These are phyloP conservation scores for Talaromyces borbonicus DNA, from an alignment of 495 filamentous ascomycete species.

Conservation along the genomic window DNA sequence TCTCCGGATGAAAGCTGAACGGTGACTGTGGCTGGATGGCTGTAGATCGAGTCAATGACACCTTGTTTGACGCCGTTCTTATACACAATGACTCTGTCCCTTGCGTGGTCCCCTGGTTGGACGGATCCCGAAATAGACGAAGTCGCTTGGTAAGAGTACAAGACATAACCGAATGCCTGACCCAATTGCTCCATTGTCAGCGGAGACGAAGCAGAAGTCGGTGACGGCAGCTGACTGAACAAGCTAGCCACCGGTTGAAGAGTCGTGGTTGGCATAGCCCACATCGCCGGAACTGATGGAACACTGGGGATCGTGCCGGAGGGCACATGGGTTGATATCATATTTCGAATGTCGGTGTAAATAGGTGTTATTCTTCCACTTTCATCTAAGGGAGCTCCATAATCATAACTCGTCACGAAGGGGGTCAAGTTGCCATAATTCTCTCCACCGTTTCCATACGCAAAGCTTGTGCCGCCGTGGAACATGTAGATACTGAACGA, in stretches of 20 bases:
- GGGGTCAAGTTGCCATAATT: conserved; percentile 25
- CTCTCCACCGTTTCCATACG: conserved; percentile 29
- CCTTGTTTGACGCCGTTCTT: conserved; percentile 28
- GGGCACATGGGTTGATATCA: conserved; percentile 26
- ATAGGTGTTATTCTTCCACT: conserved; percentile 34
- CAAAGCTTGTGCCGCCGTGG: conserved; percentile 39
- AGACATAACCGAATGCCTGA: conserved; percentile 29
- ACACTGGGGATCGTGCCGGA: conserved; percentile 19
- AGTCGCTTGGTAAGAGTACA: conserved; percentile 28
- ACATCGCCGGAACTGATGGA: conserved; percentile 19
- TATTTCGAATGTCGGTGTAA: conserved; percentile 25
- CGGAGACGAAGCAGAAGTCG: conserved; percentile 8
- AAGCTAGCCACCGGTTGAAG: conserved; percentile 16
- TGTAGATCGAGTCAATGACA: conserved; percentile 35
- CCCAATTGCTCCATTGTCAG: conserved; percentile 36
- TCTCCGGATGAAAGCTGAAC: conserved; percentile 26
- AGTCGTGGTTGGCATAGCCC: conserved; percentile 18
- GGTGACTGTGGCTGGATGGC: conserved; percentile 19
- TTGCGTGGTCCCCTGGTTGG: conserved; percentile 26
- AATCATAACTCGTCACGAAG: conserved; percentile 39
- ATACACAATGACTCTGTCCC: conserved; percentile 36
- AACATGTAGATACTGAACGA: conserved; percentile 42
- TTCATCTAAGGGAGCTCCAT: conserved; percentile 38
- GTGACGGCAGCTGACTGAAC: conserved; percentile 16
- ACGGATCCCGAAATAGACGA: conserved; percentile 17